phyloP scores from a whole-genome alignment of 2,329 filamentous ascomycete species.

The Coleophoma cylindrospora region DNA sequence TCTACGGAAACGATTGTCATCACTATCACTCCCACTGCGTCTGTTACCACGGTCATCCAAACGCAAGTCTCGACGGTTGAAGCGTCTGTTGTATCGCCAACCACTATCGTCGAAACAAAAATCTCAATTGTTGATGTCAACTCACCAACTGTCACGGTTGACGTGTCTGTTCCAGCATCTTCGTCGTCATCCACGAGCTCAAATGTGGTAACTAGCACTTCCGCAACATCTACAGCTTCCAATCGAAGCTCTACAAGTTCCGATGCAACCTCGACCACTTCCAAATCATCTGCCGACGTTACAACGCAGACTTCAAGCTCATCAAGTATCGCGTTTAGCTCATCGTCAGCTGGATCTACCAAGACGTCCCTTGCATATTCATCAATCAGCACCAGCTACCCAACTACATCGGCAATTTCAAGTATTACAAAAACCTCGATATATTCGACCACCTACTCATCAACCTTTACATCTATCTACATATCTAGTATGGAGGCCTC shows the following conservation, averaged over 20 bases:
- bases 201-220: too few relatives aligned
- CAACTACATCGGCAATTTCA: not conserved
- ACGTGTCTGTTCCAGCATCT: conserved; percentile 7
- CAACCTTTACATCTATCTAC: conserved; percentile 1
- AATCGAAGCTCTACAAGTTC: too few relatives aligned
- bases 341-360: too few relatives aligned
- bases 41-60: conserved; percentile 13
- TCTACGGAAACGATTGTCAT: conserved; percentile 17
- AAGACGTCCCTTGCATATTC: too few relatives aligned
- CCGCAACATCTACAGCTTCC: too few relatives aligned
- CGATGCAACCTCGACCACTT: too few relatives aligned
- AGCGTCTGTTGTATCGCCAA: too few relatives aligned
- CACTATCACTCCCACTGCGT: conserved; percentile 17
- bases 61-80: conserved; percentile 23
- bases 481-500: not conserved
- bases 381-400: too few relatives aligned
- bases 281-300: too few relatives aligned
- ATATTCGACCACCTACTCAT: not conserved
- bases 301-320: too few relatives aligned
- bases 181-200: not conserved
- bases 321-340: too few relatives aligned
- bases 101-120: conserved; percentile 11
- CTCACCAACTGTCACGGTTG: conserved; percentile 15
- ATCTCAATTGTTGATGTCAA: conserved; percentile 24
- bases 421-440: not conserved